Percentiles rank a stretch among this genome's conserved stretches.
These are phyloP conservation scores for Coemansia sp. DNA, from an alignment of 192 early-diverging fungal genomes.

Conservation along the genomic window DNA sequence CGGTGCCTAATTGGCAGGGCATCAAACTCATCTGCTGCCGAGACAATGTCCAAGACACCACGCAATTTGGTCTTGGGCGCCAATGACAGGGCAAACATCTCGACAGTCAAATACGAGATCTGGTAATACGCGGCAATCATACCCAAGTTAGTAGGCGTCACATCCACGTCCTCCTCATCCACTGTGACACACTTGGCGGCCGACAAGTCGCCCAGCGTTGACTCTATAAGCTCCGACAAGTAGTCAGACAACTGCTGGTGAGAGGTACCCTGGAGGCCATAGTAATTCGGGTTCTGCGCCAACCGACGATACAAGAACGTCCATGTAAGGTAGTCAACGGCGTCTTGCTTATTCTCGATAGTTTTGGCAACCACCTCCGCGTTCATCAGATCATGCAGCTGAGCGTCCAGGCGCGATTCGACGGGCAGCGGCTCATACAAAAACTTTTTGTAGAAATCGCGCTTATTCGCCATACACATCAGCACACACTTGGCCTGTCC, in stretches of 20 bases:
- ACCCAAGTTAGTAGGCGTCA: constrained; percentile 82
- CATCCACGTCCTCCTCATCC: constrained; percentile 39
- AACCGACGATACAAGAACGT: constrained; percentile 96
- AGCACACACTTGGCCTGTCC: constrained; percentile 79
- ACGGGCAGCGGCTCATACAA: constrained; percentile 94
- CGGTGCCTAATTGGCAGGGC: constrained; percentile 91
- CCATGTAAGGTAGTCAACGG: constrained; percentile 99
- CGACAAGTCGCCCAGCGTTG: constrained; percentile 83
- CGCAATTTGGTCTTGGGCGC: constrained; percentile 84
- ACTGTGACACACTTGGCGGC: constrained; percentile 73
- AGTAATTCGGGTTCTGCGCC: constrained; percentile 97
- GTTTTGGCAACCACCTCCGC: constrained; percentile 95
- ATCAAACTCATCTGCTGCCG: constrained; percentile 93
- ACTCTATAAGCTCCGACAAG: constrained; percentile 94
- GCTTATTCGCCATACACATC: constrained; percentile 94
- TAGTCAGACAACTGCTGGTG: constrained; percentile 91
- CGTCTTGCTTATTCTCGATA: constrained; percentile 97
- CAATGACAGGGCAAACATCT: constrained; percentile 90
- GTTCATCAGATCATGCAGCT: constrained; percentile 97
- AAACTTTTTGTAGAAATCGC: constrained; percentile 98
- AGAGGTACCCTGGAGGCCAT: constrained; percentile 82
- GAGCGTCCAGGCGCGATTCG: constrained; percentile 92
- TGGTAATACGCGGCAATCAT: constrained; percentile 99
- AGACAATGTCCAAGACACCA: constrained; percentile 92
- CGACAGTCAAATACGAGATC: constrained; percentile 92